Conservation (phyloP, 2,329 filamentous ascomycete species). For the Ophiosphaerella narmari region DNA sequence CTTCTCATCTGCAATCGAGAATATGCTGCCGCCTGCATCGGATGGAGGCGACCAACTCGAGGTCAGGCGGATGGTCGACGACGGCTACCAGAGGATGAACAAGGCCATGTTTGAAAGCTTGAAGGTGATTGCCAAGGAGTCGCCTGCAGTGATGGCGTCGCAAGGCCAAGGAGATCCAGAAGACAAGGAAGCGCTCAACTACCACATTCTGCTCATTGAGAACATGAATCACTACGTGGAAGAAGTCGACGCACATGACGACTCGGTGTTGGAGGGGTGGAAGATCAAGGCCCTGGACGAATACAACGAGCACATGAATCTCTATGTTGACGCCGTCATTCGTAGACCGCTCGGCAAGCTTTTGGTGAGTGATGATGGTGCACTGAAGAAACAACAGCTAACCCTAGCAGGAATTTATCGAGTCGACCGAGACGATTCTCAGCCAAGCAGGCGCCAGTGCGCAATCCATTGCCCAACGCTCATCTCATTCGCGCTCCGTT, state of each 20-base stretch:
- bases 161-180: constrained; percentile 66
- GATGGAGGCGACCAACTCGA: constrained; percentile 63
- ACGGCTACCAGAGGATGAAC: constrained; percentile 85
- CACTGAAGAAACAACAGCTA: constrained; percentile 1
- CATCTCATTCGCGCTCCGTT: constrained; percentile 78
- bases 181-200: constrained; percentile 96
- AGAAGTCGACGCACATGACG: constrained; percentile 76
- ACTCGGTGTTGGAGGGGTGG: constrained; percentile 82
- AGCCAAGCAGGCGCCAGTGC: constrained; percentile 58
- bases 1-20: constrained; percentile 82
- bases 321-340: constrained; percentile 88
- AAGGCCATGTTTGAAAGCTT: constrained; percentile 97
- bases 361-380: constrained; percentile 54
- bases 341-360: constrained; percentile 87
- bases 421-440: constrained; percentile 78
- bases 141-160: constrained; percentile 59
- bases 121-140: constrained; percentile 85
- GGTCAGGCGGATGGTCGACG: constrained; percentile 78
- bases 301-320: constrained; percentile 81
- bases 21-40: constrained; percentile 65
- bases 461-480: constrained; percentile 72
- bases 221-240: constrained; percentile 99
- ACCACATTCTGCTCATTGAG: constrained; percentile 95
- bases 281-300: constrained; percentile 76
- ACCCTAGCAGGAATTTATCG: constrained; percentile 71